phyloP scores from a whole-genome alignment of 441 rosid genomes.

The Flueggea neowawraea region DNA sequence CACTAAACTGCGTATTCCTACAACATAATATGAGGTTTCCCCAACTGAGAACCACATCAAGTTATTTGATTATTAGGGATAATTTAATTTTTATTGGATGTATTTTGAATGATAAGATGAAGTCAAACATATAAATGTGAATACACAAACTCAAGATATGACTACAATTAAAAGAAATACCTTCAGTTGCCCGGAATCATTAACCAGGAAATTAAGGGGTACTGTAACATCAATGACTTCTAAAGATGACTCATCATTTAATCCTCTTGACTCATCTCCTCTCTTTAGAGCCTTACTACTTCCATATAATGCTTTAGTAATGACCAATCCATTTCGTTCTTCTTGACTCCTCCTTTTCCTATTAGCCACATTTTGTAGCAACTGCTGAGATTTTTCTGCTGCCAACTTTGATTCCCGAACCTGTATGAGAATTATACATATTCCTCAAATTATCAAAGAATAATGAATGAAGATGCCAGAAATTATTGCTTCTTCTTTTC shows the following conservation, averaged over 20 bases:
- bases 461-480: neutral
- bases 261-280: no score
- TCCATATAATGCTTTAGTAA: slow-evolving; percentile 78
- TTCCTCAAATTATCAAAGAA: slow-evolving; percentile 4
- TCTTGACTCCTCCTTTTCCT: slow-evolving; percentile 76
- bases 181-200: slow-evolving; percentile 84
- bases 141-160: neutral
- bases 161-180: slow-evolving; percentile 29
- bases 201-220: slow-evolving; percentile 93
- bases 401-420: slow-evolving; percentile 68
- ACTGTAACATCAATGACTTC: slow-evolving; percentile 79
- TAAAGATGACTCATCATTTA: slow-evolving; percentile 38
- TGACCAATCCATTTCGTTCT: slow-evolving; percentile 72
- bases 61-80: no score
- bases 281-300: slow-evolving; percentile 53
- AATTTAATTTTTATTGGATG: no score
- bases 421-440: slow-evolving; percentile 32
- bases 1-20: no score
- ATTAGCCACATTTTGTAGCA: slow-evolving; percentile 73
- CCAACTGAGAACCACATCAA: no score
- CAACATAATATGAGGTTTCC: no score
- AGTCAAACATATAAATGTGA: no score
- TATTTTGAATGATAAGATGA: no score
- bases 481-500: no score
- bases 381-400: slow-evolving; percentile 80